Conservation (phyloP, 768 basidiomycete species). For the Cystobasidium onofrii region DNA sequence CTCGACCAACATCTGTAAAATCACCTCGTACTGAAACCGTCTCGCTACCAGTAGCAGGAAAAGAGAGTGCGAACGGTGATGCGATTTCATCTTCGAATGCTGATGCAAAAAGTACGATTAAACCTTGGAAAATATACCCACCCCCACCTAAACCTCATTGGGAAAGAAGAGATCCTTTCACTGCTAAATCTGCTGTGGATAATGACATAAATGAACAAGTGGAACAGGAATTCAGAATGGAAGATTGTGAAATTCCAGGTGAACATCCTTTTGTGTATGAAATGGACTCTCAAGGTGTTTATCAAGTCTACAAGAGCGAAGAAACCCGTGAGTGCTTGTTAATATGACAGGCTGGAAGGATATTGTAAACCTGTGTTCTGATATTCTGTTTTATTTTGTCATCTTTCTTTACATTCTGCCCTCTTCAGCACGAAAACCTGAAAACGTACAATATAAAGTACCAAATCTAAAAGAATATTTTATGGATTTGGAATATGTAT, state of each 20-base stretch:
- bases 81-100: too few relatives aligned
- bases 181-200: constrained; percentile 24
- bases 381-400: not conserved
- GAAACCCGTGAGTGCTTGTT: not conserved
- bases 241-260: constrained; percentile 68
- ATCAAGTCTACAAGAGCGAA: constrained; percentile 59
- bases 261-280: constrained; percentile 55
- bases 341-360: too few relatives aligned
- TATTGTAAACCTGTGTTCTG: too few relatives aligned
- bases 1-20: constrained; percentile 34
- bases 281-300: constrained; percentile 83
- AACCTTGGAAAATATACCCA: constrained; percentile 83
- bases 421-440: constrained; percentile 37
- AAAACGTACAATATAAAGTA: constrained; percentile 62
- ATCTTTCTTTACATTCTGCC: too few relatives aligned
- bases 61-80: not conserved
- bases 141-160: constrained; percentile 89
- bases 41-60: not conserved
- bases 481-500: constrained; percentile 82
- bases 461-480: constrained; percentile 91
- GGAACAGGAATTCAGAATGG: constrained; percentile 54
- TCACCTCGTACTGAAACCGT: not conserved
- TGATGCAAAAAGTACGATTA: constrained; percentile 37
- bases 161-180: constrained; percentile 53
- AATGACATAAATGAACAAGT: constrained; percentile 46